phyloP scores from a whole-genome alignment of 305 asterid species.

The Andrographis paniculata region DNA sequence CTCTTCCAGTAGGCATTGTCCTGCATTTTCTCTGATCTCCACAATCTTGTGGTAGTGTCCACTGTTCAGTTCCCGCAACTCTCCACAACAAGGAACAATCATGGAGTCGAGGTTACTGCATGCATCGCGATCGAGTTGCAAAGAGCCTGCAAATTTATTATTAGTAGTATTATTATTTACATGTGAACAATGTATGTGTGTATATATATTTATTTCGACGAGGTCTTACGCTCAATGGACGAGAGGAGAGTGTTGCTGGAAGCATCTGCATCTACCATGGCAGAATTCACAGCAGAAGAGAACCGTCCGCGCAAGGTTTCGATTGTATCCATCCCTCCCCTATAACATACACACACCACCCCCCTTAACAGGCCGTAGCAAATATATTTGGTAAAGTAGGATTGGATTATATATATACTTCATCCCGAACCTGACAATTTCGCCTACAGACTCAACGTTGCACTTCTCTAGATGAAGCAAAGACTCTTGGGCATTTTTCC shows the following conservation, averaged over 20 bases:
- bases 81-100: constrained; percentile 83
- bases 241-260: constrained; percentile 76
- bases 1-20: constrained; percentile 79
- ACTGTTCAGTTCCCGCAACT: constrained; percentile 67
- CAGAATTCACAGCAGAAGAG: constrained; percentile 75
- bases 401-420: too few species aligned
- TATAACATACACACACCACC: constrained; percentile 14
- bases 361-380: neutral
- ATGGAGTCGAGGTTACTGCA: constrained; percentile 69
- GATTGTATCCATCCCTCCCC: constrained; percentile 83
- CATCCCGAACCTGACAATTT: constrained; percentile 76
- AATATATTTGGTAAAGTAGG: too few species aligned
- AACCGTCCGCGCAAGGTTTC: constrained; percentile 51
- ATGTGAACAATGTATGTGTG: neutral
- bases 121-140: constrained; percentile 96
- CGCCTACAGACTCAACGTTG: constrained; percentile 63
- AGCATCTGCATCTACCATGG: constrained; percentile 60
- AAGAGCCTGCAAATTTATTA: constrained; percentile 46
- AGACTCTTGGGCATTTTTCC: constrained; percentile 79
- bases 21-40: constrained; percentile 79
- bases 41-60: constrained; percentile 79
- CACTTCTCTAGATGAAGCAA: constrained; percentile 63
- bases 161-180: neutral
- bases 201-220: neutral
- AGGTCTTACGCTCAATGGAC: constrained; percentile 75